Base-by-base conservation (phyloP, 129 eudicot genomes). In the Lactuca saligna region DNA sequence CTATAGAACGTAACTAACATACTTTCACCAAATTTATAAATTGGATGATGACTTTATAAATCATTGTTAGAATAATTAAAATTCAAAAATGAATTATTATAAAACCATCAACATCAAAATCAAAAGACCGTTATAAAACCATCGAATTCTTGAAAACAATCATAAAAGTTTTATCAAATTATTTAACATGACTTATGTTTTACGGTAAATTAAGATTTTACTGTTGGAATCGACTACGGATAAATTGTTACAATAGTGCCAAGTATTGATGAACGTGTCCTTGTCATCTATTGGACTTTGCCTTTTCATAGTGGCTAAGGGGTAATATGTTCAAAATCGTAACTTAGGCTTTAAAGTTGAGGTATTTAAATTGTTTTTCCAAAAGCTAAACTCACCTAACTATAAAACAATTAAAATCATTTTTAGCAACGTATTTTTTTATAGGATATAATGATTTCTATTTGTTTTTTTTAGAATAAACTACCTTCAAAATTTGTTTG, bases 281-380 rank as follows among this genome's bases (percentile, higher is more conserved):
- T 46, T 46, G n/a, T 48, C 37, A n/a, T 57, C 32, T 41, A 32
- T 66, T 50, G 39, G 57, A 15, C 37, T 15, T 62, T 72, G 77
- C 53, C 77, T 69, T 72, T 72, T 72, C 63, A 51, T 25, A 25
- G 33, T 38, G 42, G 17, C 70, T 69, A 62, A 72, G 63, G 39
- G 63, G 77, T 62, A 51, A 51, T 9, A 42, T 42, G 13, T 6
- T 35, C 38, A 4, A 35, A 35, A 9, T 42, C 10, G 49, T 42
- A 42, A 42, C 10, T 8, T 9, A 35, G 38, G 38, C 38, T 35
- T 35, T 4, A 35, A 35, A 35, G 49, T 9, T 9, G 3, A 42
- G 5, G 10, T 3, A 6, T 42, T 12, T 42, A 42, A 8, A 42
- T 42, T 42, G 49, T 42, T 42, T 42, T 42, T 4, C 13, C 9